Conservation (phyloP, 768 basidiomycete species). For the Tylopilus felleus region DNA sequence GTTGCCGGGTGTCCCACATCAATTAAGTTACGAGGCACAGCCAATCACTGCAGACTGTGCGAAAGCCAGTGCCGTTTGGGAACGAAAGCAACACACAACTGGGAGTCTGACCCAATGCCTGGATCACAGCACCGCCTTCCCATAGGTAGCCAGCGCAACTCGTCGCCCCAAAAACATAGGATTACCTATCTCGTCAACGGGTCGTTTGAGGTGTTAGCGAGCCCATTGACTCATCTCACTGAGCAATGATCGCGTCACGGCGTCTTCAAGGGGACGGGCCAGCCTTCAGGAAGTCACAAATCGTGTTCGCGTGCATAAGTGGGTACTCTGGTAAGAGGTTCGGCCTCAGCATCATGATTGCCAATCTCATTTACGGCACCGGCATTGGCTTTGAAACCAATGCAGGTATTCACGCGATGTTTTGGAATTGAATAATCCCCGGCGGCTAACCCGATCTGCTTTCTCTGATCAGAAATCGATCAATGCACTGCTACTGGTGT, state of each 20-base stretch:
- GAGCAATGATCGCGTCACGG: constrained; percentile 18
- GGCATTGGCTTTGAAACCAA: constrained; percentile 24
- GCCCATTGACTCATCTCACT: constrained; percentile 12
- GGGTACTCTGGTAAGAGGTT: constrained; percentile 9
- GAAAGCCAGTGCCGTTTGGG: constrained; percentile 26
- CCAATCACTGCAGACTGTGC: constrained; percentile 25
- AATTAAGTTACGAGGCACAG: constrained; percentile 32
- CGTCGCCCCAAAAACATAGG: constrained; percentile 6
- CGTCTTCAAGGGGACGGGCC: constrained; percentile 18
- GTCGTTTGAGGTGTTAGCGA: constrained; percentile 16
- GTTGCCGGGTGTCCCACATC: constrained; percentile 23
- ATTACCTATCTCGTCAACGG: constrained; percentile 3
- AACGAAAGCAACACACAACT: constrained; percentile 15
- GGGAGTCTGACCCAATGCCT: constrained; percentile 9
- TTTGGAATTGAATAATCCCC: constrained; percentile 31
- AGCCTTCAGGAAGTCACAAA: constrained; percentile 10
- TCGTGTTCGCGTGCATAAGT: constrained; percentile 5
- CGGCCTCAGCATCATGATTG: constrained; percentile 28
- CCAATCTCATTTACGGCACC: constrained; percentile 33
- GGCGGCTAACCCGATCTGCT: constrained; percentile 28
- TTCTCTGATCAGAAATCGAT: constrained; percentile 31
- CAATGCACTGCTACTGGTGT: constrained; percentile 25
- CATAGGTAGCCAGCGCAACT: constrained; percentile 12
- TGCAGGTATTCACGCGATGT: constrained; percentile 19
- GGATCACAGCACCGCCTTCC: constrained; percentile 8